Evolutionary conservation across 805 yeast species (phyloP).

Genomic region (Wickerhamiella azyma): DNA sequence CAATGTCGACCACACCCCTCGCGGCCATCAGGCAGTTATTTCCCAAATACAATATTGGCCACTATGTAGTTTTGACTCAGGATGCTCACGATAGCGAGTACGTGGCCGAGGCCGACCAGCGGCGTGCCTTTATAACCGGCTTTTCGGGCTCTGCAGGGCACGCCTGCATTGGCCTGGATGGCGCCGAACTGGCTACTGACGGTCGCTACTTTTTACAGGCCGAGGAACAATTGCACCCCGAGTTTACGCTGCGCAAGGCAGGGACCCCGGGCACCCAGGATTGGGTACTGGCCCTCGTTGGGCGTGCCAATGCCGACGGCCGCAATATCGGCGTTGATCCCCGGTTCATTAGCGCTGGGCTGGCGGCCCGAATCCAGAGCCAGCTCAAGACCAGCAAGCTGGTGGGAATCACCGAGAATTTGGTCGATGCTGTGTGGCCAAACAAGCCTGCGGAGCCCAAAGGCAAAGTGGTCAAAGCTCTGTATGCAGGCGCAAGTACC

Average conservation of each 20-base stretch:
- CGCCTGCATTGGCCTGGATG: conserved; percentile 60
- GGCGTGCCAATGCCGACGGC: conserved; percentile 35
- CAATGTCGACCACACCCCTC: background rate
- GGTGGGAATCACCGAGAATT: conserved; percentile 43
- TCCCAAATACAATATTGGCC: conserved; percentile 48
- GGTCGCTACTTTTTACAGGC: conserved; percentile 94
- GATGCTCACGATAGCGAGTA: conserved; percentile 93
- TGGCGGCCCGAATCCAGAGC: conserved; percentile 22
- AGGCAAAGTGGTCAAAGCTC: conserved; percentile 34
- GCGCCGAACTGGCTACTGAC: conserved; percentile 79
- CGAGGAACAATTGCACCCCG: conserved; percentile 57
- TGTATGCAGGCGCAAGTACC: conserved; percentile 54
- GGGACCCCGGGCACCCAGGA: conserved; percentile 56
- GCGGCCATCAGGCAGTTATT: conserved; percentile 44
- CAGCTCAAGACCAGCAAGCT: conserved; percentile 31
- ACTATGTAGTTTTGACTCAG: conserved; percentile 72
- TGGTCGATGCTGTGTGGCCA: conserved; percentile 66
- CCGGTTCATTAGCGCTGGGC: conserved; percentile 41
- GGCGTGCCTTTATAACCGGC: conserved; percentile 68
- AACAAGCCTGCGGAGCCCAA: conserved; percentile 52
- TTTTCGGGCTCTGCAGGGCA: conserved; percentile 91
- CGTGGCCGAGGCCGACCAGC: conserved; percentile 65
- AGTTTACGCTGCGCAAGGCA: conserved; percentile 72
- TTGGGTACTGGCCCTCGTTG: conserved; percentile 71
- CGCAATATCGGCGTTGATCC: conserved; percentile 74